A percentile compares a stretch with the other conserved stretches of the same genome.
phyloP scores from a whole-genome alignment of 768 basidiomycete genomes.

The Dioszegia hungarica region DNA sequence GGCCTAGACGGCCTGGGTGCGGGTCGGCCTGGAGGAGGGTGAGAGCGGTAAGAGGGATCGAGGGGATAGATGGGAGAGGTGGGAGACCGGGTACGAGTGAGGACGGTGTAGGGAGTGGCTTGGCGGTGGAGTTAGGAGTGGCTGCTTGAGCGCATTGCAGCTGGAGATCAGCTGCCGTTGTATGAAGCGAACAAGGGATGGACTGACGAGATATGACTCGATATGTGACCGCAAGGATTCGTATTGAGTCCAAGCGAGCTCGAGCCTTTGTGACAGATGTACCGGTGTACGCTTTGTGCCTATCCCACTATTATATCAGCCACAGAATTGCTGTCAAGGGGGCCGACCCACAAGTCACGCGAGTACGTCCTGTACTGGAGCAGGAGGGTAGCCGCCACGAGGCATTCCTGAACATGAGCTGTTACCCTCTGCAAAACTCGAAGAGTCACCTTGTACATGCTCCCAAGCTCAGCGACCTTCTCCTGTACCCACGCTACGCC shows the following conservation, averaged over 20 bases:
- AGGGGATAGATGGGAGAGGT: background rate
- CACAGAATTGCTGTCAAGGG: background rate
- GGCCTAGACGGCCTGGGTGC: background rate
- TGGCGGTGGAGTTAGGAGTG: background rate
- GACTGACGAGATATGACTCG: conserved; percentile 16
- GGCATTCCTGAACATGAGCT: conserved; percentile 15
- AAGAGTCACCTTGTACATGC: conserved; percentile 11
- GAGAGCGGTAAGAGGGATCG: background rate
- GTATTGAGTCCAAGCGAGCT: conserved; percentile 11
- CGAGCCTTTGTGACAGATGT: conserved; percentile 6
- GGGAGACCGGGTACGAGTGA: conserved; percentile 3
- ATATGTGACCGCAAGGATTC: conserved; percentile 13
- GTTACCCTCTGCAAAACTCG: background rate
- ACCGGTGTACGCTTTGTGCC: background rate
- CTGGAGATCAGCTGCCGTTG: background rate
- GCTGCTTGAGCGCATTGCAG: conserved; percentile 7
- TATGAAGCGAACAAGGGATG: background rate
- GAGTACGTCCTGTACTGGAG: conserved; percentile 10
- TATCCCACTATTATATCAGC: background rate
- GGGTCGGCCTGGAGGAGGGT: background rate
- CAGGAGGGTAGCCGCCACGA: conserved; percentile 12
- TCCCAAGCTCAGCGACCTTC: conserved; percentile 8
- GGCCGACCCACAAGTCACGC: conserved; percentile 1
- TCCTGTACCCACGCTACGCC: conserved; percentile 13
- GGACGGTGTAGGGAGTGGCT: background rate